A percentile compares a stretch with the other conserved stretches of the same genome.
phyloP scores from a whole-genome alignment of 371 early-diverging fungal genomes.

The Mortierella sp. region DNA sequence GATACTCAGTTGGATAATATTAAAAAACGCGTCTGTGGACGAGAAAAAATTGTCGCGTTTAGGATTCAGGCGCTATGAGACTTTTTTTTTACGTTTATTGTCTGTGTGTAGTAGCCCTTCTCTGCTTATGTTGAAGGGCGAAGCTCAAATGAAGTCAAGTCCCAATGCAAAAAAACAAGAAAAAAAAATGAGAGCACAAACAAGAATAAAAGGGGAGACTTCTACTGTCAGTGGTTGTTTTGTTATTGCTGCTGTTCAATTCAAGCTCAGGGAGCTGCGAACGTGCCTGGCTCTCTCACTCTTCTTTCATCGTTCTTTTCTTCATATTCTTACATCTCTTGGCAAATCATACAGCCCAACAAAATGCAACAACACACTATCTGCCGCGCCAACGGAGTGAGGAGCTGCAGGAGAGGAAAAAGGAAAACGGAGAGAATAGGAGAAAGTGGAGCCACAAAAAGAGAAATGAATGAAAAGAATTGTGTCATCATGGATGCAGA shows the following conservation, averaged over 20 bases:
- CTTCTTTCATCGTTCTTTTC: not conserved
- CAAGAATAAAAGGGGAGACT: not conserved
- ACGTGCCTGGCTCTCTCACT: not conserved
- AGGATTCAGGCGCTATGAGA: conserved; percentile 4
- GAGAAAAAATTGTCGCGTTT: not conserved
- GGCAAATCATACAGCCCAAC: not conserved
- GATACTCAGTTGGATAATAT: not conserved
- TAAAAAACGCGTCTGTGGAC: not conserved
- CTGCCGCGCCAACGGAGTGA: not conserved
- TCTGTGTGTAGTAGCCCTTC: not conserved
- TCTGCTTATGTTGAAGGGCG: not conserved
- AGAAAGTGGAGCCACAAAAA: too few species aligned
- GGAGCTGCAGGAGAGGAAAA: conserved; percentile 1
- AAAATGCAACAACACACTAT: not conserved
- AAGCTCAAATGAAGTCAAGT: too few species aligned
- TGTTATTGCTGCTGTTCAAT: not conserved
- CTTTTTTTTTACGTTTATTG: not conserved
- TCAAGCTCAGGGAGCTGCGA: not conserved
- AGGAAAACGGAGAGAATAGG: not conserved
- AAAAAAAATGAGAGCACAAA: not conserved
- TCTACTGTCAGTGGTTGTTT: not conserved
- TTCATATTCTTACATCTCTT: not conserved
- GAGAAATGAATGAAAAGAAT: not conserved
- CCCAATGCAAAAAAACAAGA: too few species aligned
- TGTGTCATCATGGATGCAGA: not conserved